Evolutionary conservation across 192 early-diverging fungal genomes (phyloP).

Genomic region (Funneliformis geosporum): DNA sequence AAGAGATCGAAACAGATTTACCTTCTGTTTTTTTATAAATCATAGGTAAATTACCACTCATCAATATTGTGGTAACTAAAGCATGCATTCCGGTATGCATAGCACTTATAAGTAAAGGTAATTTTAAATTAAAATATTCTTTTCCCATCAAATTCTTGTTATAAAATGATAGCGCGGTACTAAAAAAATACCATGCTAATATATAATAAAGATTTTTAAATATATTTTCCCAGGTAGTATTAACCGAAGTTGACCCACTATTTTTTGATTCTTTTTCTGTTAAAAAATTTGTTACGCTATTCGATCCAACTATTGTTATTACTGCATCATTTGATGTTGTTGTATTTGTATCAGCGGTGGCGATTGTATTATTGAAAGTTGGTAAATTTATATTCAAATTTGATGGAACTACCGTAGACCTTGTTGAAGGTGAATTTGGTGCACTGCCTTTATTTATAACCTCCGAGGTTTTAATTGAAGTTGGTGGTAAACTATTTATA

Average conservation of each 20-base stretch:
- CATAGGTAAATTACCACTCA: conserved; percentile 43
- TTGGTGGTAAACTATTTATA: no score
- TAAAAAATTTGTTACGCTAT: conserved; percentile 26
- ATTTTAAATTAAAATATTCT: conserved; percentile 70
- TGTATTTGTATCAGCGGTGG: no score
- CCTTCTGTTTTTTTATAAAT: conserved; percentile 41
- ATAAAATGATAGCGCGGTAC: conserved; percentile 74
- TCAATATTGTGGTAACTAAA: conserved; percentile 58
- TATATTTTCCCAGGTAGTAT: background rate
- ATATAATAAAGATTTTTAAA: conserved; percentile 52
- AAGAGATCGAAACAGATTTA: conserved; percentile 39
- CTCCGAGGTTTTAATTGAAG: no score
- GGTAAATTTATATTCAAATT: background rate
- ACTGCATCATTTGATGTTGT: background rate
- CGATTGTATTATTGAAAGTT: background rate
- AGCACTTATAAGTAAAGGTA: conserved; percentile 78
- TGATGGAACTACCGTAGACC: background rate
- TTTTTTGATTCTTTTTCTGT: conserved; percentile 14
- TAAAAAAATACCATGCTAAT: conserved; percentile 73
- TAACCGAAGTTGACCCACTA: background rate
- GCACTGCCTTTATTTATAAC: background rate
- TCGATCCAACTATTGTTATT: conserved; percentile 11
- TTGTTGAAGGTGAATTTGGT: background rate
- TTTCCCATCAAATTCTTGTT: conserved; percentile 83
- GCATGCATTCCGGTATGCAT: conserved; percentile 75